These are phyloP conservation scores for Dendrobium catenatum DNA, from an alignment of 106 monocot genomes.

Conservation along the genomic window DNA sequence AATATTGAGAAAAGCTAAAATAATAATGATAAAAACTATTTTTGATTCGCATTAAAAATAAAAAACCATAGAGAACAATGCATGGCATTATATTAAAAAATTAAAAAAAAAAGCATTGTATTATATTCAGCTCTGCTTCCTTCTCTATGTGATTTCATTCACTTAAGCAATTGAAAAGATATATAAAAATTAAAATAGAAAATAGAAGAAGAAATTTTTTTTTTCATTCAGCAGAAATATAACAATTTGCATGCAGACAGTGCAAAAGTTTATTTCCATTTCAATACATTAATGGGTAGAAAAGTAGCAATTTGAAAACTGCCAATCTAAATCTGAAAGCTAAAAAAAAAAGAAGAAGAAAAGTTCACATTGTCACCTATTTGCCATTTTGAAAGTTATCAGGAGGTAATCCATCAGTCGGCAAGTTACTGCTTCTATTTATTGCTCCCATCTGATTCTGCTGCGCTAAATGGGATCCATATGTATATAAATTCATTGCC, in stretches of 20 bases:
- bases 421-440: constrained; percentile 13
- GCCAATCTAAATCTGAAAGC: background rate
- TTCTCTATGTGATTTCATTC: no score
- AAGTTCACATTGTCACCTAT: constrained; percentile 2
- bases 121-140: no score
- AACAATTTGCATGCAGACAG: background rate
- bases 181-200: no score
- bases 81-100: no score
- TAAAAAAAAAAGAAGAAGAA: background rate
- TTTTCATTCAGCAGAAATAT: background rate
- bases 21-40: no score
- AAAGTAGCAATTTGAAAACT: background rate
- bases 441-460: constrained; percentile 33
- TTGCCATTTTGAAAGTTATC: constrained; percentile 20
- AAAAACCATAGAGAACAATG: no score
- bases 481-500: constrained; percentile 44
- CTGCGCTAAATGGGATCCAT: constrained; percentile 31
- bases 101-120: no score
- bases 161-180: no score
- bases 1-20: no score
- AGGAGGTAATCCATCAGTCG: constrained; percentile 16
- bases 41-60: no score
- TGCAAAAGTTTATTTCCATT: background rate
- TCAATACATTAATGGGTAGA: background rate
- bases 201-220: background rate